These are phyloP conservation scores for Bipolaris zeicola DNA, from an alignment of 2,329 filamentous ascomycete species.

Conservation along the genomic window DNA sequence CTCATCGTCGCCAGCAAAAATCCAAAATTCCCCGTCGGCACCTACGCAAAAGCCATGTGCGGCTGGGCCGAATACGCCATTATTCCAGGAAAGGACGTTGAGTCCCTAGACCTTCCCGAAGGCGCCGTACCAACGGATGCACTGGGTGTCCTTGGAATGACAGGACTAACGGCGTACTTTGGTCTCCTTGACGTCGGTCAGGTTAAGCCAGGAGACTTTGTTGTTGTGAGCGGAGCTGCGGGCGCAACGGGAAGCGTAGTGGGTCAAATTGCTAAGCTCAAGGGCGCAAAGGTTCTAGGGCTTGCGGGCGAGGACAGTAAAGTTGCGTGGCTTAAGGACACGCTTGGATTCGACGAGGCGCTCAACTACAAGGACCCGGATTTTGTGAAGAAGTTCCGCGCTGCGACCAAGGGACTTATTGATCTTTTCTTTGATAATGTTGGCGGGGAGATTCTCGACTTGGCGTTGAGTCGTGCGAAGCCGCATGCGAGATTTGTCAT, in stretches of 20 bases:
- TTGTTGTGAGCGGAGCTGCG: conserved; percentile 78
- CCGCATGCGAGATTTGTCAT: conserved; percentile 51
- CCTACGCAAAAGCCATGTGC: conserved; percentile 58
- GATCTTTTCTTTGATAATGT: conserved; percentile 61
- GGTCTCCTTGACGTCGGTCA: conserved; percentile 72
- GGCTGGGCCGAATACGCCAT: conserved; percentile 74
- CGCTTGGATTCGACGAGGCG: conserved; percentile 60
- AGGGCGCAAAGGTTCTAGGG: conserved; percentile 60
- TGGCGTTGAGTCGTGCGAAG: conserved; percentile 52
- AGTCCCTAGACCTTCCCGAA: conserved; percentile 53
- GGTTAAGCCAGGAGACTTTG: conserved; percentile 71
- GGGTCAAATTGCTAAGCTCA: conserved; percentile 78
- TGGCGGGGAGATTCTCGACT: conserved; percentile 56
- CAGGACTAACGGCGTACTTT: conserved; percentile 77
- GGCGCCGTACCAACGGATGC: conserved; percentile 63
- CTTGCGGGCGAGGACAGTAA: conserved; percentile 61
- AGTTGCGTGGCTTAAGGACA: conserved; percentile 60
- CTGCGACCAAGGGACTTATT: conserved; percentile 56
- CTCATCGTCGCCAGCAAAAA: conserved; percentile 67
- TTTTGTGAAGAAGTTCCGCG: conserved; percentile 56
- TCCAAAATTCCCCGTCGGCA: conserved; percentile 60
- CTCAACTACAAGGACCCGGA: conserved; percentile 61
- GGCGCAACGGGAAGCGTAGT: conserved; percentile 78
- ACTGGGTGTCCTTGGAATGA: conserved; percentile 61
- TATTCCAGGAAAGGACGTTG: conserved; percentile 57